Conservation (phyloP, 2,329 filamentous ascomycete species). For the Lachnellula arida region DNA sequence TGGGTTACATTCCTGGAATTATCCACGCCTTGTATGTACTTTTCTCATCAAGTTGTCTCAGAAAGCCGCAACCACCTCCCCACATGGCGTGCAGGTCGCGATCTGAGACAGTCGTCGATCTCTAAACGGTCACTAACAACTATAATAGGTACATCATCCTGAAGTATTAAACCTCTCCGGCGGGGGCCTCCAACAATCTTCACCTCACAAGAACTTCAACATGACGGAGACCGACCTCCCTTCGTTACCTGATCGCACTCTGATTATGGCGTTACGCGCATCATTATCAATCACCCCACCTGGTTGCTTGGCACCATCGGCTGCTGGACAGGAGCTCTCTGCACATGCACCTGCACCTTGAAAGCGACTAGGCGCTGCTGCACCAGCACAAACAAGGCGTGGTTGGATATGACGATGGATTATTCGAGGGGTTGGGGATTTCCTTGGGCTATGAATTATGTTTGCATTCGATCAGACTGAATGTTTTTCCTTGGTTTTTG, state of each 20-base stretch:
- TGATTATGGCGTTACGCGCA: constrained; percentile 15
- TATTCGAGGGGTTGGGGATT: neutral
- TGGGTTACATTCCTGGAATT: constrained; percentile 71
- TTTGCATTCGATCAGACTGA: neutral
- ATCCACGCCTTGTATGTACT: constrained; percentile 77
- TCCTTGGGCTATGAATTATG: neutral
- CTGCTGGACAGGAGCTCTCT: neutral
- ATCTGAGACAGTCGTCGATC: neutral
- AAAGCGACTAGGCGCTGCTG: neutral
- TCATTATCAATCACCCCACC: constrained; percentile 4
- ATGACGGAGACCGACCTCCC: constrained; percentile 15
- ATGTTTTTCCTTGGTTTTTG: neutral
- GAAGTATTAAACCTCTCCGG: constrained; percentile 61
- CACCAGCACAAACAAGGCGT: neutral
- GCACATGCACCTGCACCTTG: neutral
- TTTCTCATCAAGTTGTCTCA: neutral
- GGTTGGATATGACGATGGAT: neutral
- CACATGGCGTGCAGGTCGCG: neutral
- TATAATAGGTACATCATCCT: constrained; percentile 70
- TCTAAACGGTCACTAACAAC: constrained; percentile 13
- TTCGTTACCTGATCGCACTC: constrained; percentile 4
- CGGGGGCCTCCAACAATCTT: neutral
- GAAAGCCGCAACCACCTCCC: neutral
- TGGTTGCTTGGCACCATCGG: constrained; percentile 17
- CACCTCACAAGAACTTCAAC: neutral